Conservation (phyloP, 768 basidiomycete genomes). For the Holtermannia corniformis region DNA sequence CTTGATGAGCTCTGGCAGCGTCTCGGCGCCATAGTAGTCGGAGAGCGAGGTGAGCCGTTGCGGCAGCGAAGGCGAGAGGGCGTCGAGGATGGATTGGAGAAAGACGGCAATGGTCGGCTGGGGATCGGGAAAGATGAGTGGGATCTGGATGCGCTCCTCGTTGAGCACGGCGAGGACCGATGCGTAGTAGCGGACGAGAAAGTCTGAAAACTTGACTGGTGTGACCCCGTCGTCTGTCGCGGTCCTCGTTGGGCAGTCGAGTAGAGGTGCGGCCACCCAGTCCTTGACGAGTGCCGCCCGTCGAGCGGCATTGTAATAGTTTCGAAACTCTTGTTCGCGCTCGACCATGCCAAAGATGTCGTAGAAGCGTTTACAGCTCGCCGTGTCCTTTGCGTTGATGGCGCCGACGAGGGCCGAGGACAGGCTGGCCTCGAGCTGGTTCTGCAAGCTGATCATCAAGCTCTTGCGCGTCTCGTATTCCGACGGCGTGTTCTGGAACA, state of each 20-base stretch:
- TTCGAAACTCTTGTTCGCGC: conserved; percentile 81
- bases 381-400: conserved; percentile 65
- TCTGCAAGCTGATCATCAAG: conserved; percentile 84
- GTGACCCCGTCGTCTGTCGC: background rate
- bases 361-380: conserved; percentile 58
- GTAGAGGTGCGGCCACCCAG: conserved; percentile 58
- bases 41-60: conserved; percentile 65
- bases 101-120: conserved; percentile 65
- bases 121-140: conserved; percentile 81
- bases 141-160: conserved; percentile 62
- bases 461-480: conserved; percentile 79
- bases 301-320: conserved; percentile 85
- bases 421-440: conserved; percentile 74
- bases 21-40: conserved; percentile 55
- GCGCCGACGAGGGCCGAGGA: conserved; percentile 57
- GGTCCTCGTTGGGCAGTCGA: conserved; percentile 21
- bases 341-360: conserved; percentile 84
- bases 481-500: conserved; percentile 74
- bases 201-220: conserved; percentile 48
- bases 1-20: conserved; percentile 61
- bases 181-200: conserved; percentile 67
- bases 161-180: conserved; percentile 57
- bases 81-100: conserved; percentile 68
- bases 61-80: conserved; percentile 68
- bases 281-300: conserved; percentile 54